phyloP scores from a whole-genome alignment of 306 rosid genomes.

The Medicago truncatula region DNA sequence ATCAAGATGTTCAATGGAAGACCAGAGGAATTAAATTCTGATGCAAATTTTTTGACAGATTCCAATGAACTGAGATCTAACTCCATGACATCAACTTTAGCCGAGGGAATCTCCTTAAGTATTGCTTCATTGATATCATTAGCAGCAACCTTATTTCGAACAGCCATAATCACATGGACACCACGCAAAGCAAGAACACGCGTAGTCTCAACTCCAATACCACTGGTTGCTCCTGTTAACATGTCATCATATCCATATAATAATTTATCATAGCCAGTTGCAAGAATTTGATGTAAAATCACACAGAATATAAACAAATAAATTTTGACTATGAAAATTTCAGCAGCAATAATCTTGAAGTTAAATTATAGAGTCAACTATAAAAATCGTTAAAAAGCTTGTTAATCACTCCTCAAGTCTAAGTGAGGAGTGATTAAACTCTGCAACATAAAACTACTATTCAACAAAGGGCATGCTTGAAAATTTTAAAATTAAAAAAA shows the following conservation, averaged over 20 bases:
- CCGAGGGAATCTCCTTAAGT: slow-evolving; percentile 69
- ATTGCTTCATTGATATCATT: slow-evolving; percentile 65
- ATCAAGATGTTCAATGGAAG: slow-evolving; percentile 79
- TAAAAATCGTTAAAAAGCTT: not conserved
- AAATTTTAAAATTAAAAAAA: not conserved
- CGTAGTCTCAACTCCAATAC: slow-evolving; percentile 84
- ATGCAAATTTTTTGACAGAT: slow-evolving; percentile 82
- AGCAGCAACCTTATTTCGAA: slow-evolving; percentile 69
- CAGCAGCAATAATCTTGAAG: not conserved
- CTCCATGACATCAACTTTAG: slow-evolving; percentile 85
- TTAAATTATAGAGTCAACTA: slow-evolving; percentile 13
- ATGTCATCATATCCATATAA: slow-evolving; percentile 31
- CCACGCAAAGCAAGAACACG: slow-evolving; percentile 92
- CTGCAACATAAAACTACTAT: slow-evolving; percentile 12
- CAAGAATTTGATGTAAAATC: slow-evolving; percentile 28
- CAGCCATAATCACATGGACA: slow-evolving; percentile 84
- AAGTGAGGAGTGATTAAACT: no score
- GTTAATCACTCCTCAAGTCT: slow-evolving; percentile 2
- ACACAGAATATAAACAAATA: not conserved
- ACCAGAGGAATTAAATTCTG: slow-evolving; percentile 62
- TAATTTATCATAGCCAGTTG: slow-evolving; percentile 10
- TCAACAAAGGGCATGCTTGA: slow-evolving; percentile 5
- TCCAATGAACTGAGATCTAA: slow-evolving; percentile 79
- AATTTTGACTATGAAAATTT: slow-evolving; percentile 4
- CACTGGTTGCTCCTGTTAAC: slow-evolving; percentile 86